Conservation (phyloP, 1,284 basidiomycete species). For the Cryptococcus sp. region DNA sequence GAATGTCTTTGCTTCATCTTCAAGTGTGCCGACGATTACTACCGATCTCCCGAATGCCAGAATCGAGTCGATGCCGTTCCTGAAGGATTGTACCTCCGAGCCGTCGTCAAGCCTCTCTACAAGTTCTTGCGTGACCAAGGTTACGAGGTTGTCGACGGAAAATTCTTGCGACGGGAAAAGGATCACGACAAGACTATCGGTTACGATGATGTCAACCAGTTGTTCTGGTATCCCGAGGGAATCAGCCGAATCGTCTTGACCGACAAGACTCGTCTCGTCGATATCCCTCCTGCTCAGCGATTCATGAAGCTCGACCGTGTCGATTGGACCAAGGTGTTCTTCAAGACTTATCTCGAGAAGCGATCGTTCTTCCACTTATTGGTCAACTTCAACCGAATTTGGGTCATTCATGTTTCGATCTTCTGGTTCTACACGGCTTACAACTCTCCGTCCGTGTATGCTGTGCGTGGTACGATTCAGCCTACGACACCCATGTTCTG, state of each 20-base stretch:
- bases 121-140: conserved; percentile 96
- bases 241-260: conserved; percentile 84
- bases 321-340: conserved; percentile 90
- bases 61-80: conserved; percentile 88
- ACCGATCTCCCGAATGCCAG: conserved; percentile 98
- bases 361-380: conserved; percentile 89
- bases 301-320: conserved; percentile 94
- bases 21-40: conserved; percentile 99
- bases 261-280: conserved; percentile 89
- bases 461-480: conserved; percentile 53
- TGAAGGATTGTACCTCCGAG: conserved; percentile 87
- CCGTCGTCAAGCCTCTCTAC: conserved; percentile 94
- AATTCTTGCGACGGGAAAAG: conserved; percentile 86
- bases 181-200: conserved; percentile 96
- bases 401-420: conserved; percentile 87
- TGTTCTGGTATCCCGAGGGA: conserved; percentile 99
- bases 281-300: conserved; percentile 78
- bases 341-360: conserved; percentile 96
- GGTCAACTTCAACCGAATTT: conserved; percentile 97
- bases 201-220: conserved; percentile 98
- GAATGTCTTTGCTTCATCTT: conserved; percentile 99
- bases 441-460: conserved; percentile 85
- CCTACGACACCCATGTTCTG: conserved; percentile 70
- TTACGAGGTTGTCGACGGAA: conserved; percentile 93
- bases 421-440: conserved; percentile 94